phyloP scores from a whole-genome alignment of 768 basidiomycete genomes.

The Mycena haematopus region DNA sequence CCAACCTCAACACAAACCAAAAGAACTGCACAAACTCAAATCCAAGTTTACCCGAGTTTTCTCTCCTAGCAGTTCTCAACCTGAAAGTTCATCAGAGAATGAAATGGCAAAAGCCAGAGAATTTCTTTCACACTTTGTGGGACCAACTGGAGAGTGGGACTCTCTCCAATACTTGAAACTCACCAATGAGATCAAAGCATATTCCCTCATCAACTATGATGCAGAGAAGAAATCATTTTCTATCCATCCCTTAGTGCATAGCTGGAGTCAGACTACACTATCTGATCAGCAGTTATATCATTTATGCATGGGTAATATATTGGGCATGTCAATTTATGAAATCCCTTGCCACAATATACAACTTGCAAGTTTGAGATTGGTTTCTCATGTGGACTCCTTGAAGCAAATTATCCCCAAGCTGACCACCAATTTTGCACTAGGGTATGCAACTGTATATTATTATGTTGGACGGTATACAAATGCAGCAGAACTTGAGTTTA shows the following conservation, averaged over 20 bases:
- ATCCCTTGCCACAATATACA: not conserved
- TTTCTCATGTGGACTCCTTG: no score
- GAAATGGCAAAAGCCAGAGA: not conserved
- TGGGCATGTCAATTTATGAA: not conserved
- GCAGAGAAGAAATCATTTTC: not conserved
- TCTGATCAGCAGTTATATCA: not conserved
- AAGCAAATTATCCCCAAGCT: no score
- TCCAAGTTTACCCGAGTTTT: no score
- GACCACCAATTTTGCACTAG: no score
- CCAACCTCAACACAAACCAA: no score
- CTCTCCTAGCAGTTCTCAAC: no score
- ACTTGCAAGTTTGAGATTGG: no score
- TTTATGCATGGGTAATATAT: not conserved
- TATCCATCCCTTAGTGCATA: constrained; percentile 11
- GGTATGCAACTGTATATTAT: no score
- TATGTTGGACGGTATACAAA: no score
- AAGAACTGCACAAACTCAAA: no score
- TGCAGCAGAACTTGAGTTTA: no score
- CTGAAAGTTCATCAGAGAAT: no score
- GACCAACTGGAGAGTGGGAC: not conserved
- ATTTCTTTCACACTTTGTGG: not conserved
- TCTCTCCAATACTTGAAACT: not conserved
- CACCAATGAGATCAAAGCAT: constrained; percentile 1
- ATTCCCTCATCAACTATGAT: constrained; percentile 6
- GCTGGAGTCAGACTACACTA: not conserved